Percentiles rank a stretch among this genome's conserved stretches.
These are phyloP conservation scores for Helicostylum pulchrum DNA, from an alignment of 192 early-diverging fungal genomes.

Conservation along the genomic window DNA sequence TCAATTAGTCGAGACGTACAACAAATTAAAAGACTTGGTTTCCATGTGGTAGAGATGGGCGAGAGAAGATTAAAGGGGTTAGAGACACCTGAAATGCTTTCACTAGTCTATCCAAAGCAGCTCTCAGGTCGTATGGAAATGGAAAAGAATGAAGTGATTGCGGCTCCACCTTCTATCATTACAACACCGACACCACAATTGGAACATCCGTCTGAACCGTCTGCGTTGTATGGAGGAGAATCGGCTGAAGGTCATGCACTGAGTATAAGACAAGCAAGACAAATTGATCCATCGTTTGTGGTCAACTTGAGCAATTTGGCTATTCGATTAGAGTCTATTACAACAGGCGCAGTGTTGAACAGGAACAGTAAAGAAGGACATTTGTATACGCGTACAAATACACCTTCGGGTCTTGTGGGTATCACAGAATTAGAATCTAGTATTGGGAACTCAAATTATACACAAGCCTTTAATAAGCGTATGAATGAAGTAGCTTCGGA, in stretches of 20 bases:
- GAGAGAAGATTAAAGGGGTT: conserved; percentile 85
- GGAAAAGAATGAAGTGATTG: conserved; percentile 36
- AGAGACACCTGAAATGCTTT: conserved; percentile 83
- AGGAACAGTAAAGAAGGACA: not conserved
- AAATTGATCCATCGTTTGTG: conserved; percentile 47
- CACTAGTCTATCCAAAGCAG: conserved; percentile 59
- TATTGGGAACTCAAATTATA: conserved; percentile 10
- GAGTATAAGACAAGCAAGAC: conserved; percentile 6
- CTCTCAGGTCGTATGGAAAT: conserved; percentile 45
- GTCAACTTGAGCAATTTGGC: conserved; percentile 49
- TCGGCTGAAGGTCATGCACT: not conserved
- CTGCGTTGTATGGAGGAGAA: too few species aligned
- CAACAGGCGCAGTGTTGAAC: conserved; percentile 31
- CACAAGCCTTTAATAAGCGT: conserved; percentile 22
- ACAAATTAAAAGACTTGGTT: conserved; percentile 63
- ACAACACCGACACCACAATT: not conserved
- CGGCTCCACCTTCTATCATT: conserved; percentile 2
- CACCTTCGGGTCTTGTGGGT: conserved; percentile 12
- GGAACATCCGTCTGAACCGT: not conserved
- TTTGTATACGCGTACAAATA: not conserved
- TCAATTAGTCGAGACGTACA: conserved; percentile 26
- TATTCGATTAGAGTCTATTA: conserved; percentile 59
- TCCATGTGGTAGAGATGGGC: conserved; percentile 70
- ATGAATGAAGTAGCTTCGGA: conserved; percentile 47
- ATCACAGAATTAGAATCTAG: conserved; percentile 4